phyloP scores from a whole-genome alignment of 2,329 filamentous ascomycete genomes.

The Beauveria varroae region DNA sequence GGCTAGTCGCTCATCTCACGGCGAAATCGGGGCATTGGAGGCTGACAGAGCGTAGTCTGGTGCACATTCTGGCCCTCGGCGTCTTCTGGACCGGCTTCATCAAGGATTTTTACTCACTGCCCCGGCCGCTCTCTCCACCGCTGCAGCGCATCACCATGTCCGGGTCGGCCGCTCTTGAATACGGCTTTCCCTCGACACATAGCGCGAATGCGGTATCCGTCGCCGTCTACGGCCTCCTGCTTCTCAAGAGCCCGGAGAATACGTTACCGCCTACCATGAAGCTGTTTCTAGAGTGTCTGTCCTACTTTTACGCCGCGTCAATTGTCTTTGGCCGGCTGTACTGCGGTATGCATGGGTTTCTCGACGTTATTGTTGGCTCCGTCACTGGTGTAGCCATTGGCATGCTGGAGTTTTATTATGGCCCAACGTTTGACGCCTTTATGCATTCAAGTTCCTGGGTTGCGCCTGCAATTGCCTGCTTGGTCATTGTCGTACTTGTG shows the following conservation, averaged over 20 bases:
- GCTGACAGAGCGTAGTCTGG: constrained; percentile 37
- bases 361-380: constrained; percentile 80
- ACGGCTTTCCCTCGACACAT: constrained; percentile 95
- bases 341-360: constrained; percentile 97
- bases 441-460: constrained; percentile 57
- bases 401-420: constrained; percentile 52
- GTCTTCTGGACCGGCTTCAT: constrained; percentile 88
- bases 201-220: constrained; percentile 96
- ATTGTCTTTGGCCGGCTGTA: constrained; percentile 90
- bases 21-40: background rate
- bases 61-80: constrained; percentile 69
- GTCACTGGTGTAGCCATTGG: constrained; percentile 62
- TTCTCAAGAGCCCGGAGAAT: constrained; percentile 59
- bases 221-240: constrained; percentile 71
- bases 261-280: constrained; percentile 52
- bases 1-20: constrained; percentile 25
- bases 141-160: constrained; percentile 96
- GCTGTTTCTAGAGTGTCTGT: constrained; percentile 55
- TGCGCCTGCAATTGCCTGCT: constrained; percentile 55
- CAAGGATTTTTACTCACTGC: constrained; percentile 90
- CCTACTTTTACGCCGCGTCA: constrained; percentile 80
- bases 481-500: constrained; percentile 67
- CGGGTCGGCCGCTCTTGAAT: constrained; percentile 87
- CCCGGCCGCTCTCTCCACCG: constrained; percentile 84
- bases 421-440: constrained; percentile 59